A percentile compares a stretch with the other conserved stretches of the same genome.
Evolutionary conservation across 371 early-diverging fungal genomes (phyloP).

Genomic region (Phascolomyces articulosus): DNA sequence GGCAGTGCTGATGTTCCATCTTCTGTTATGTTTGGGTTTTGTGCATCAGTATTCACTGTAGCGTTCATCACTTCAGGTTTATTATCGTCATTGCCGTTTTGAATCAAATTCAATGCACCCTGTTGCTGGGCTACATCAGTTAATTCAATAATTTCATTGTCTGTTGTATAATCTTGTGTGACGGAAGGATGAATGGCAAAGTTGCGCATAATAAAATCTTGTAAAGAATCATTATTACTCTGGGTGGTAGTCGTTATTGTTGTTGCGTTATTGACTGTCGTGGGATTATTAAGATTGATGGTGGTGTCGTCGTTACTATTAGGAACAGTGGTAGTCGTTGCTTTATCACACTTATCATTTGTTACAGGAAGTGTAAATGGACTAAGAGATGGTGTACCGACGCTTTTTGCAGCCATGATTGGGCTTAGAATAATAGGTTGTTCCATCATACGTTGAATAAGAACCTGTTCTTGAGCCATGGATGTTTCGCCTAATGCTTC

Average conservation of each 20-base stretch:
- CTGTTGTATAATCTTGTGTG: too few relatives aligned
- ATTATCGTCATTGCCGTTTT: neutral
- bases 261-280: neutral
- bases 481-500: slow-evolving; percentile 16
- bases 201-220: slow-evolving; percentile 5
- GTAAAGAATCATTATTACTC: neutral
- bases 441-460: slow-evolving; percentile 32
- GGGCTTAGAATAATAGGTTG: slow-evolving; percentile 36
- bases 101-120: neutral
- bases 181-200: neutral
- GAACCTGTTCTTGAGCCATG: slow-evolving; percentile 15
- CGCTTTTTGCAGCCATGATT: slow-evolving; percentile 34
- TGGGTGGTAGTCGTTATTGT: neutral
- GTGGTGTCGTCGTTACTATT: neutral
- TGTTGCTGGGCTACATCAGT: neutral
- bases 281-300: neutral
- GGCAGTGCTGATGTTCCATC: neutral
- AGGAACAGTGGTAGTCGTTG: neutral
- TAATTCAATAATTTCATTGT: neutral
- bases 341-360: neutral
- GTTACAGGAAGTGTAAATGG: neutral
- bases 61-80: neutral
- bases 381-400: slow-evolving; percentile 13
- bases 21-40: neutral
- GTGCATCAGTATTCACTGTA: neutral